Evolutionary conservation across 352 stramenopile genomes (phyloP), one percentile per base, ranked within the genome.

Genomic region (Phytophthora hibernalis): DNA sequence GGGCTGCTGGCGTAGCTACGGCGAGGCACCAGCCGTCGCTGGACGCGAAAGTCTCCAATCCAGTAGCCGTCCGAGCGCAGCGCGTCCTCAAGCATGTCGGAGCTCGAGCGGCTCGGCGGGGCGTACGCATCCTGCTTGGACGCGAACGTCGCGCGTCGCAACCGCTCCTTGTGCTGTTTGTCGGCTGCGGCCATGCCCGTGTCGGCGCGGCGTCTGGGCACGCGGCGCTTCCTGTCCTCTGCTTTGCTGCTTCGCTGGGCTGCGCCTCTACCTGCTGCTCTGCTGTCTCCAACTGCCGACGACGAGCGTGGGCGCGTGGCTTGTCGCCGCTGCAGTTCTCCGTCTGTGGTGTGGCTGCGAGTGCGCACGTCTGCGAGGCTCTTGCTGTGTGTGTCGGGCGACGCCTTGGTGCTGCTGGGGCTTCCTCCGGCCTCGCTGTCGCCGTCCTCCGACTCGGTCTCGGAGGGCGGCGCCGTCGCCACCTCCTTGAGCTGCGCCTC

Each of bases 1-100:
- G 67, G 67, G 52, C 64, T 72, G 35, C 57, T 68, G 5, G 51
- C 40, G 24, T 67, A 28, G 50, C 51, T 71, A 54, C 63, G 68
- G 16, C 73, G 80, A 31, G 68, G 52, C 37, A 83, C 66, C 55
- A 81, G 26, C 15, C 77, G 80, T 20, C 77, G 78, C 55, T 81
- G 74, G 7, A 82, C 58, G 45, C 80, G 76, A 48, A 89, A 92
- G 68, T 92, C 81, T 45, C 83, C 83, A 61, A 92, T 92, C 78
- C 80, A 92, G 65, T 92, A 92, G n/a, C 83, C 83, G 30, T 92
- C 81, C n/a, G 76, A 70, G 40, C 76, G 78, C 57, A 89, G 65
- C 18, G 82, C 82, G 49, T 82, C 74, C 61, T 88, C 76, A 55
- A 90, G 72, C 44, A 74, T 70, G 62, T 86, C 74, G 22, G 64